Base-by-base conservation (phyloP, 2,329 filamentous ascomycete genomes). In the Neocucurbitaria cava region DNA sequence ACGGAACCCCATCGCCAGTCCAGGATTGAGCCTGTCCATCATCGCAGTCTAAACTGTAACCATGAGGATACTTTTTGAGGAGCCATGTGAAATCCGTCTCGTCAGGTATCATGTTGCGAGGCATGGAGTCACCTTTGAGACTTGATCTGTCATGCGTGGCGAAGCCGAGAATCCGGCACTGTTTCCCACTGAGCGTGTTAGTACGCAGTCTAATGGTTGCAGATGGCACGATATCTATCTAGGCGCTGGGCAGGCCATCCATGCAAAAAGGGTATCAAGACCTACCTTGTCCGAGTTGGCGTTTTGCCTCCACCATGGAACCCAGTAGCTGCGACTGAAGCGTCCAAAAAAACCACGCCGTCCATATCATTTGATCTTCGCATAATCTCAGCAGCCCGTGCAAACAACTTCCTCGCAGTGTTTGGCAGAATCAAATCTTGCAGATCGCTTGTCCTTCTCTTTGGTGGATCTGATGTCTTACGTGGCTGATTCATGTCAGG, bases 281-380 rank as follows among this genome's bases (percentile, higher is more conserved):
- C 45, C 46, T 4, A 47, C 46, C 44, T 35, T 30, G n/a, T 20
- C 38, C 26, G 52, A 46, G 17, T 50, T 40, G 41, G 41, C 18
- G 42, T 33, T 18, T 31, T n/a, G 11, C 46, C 36, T 23, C 18
- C 48, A 4, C 33, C 46, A 23, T 49, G 26, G 10, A 31, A 44
- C 7, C 42, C 46, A 30, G 44, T 46, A 13, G 46, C 43, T 30
- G 50, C 61, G 10, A 59, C 41, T 3, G 61, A 61, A 1, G 65
- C 62, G 40, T 68, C 64, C 10, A 67, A 48, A 21, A 69, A 61
- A 11, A 65, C 41, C 5, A 69, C 59, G 5, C 65, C 65, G 46
- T 64, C 62, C 20, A 66, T 56, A 30, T 62, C 59, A 21, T 58
- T 67, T 1, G 62, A 61, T 5, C 38, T 49, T 11, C 55, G 52